phyloP scores from a whole-genome alignment of 169 alveolate genomes.

The Babesia gibsoni region DNA sequence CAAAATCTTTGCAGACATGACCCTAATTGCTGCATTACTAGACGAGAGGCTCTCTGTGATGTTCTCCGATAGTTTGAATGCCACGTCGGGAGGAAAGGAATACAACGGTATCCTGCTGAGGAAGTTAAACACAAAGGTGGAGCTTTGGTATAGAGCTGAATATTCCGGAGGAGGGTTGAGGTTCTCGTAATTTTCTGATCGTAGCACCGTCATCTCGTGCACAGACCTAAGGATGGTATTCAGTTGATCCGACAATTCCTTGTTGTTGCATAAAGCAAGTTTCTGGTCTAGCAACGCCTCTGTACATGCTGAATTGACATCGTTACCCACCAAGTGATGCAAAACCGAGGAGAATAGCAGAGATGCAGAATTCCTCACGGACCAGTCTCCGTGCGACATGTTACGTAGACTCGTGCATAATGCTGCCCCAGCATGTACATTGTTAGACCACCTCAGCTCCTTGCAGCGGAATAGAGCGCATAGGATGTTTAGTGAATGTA shows the following conservation, averaged over 20 bases:
- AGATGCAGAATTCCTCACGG: conserved; percentile 39
- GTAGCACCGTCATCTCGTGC: conserved; percentile 11
- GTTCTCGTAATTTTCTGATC: conserved; percentile 23
- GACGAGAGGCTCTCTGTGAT: neutral
- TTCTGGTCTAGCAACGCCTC: conserved; percentile 35
- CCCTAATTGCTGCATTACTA: conserved; percentile 12
- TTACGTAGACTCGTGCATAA: conserved; percentile 19
- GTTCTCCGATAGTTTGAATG: conserved; percentile 8
- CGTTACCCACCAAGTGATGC: conserved; percentile 23
- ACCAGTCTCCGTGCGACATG: conserved; percentile 42
- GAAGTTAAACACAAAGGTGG: conserved; percentile 25
- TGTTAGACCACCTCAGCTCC: conserved; percentile 41
- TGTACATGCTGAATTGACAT: conserved; percentile 11
- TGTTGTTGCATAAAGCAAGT: conserved; percentile 9
- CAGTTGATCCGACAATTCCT: conserved; percentile 4
- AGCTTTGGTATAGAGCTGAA: conserved; percentile 20
- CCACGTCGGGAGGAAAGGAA: conserved; percentile 27
- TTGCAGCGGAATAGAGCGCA: conserved; percentile 48
- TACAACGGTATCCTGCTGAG: conserved; percentile 32
- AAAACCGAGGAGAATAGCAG: conserved; percentile 34
- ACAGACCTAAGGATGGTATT: neutral
- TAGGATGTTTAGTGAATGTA: conserved; percentile 42
- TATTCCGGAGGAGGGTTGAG: conserved; percentile 33
- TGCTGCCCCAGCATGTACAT: conserved; percentile 18
- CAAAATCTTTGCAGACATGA: conserved; percentile 26